Evolutionary conservation across 1,284 basidiomycete species (phyloP).

Genomic region (Blastosporella zonata): DNA sequence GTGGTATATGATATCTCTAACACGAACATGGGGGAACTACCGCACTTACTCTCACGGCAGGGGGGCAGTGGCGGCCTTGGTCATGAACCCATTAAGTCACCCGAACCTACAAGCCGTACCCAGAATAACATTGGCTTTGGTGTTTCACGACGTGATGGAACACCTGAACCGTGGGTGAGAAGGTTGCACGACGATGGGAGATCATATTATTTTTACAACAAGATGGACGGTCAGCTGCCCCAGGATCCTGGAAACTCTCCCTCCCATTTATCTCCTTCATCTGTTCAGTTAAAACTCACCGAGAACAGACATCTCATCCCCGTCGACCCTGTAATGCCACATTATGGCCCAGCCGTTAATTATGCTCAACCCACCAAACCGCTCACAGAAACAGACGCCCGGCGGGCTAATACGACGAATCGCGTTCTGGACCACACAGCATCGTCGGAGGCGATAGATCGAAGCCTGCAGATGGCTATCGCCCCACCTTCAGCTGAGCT

Average conservation of each 20-base stretch:
- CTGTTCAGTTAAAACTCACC: slow-evolving; percentile 30
- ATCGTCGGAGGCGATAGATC: slow-evolving; percentile 62
- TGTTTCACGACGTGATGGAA: slow-evolving; percentile 50
- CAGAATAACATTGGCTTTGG: slow-evolving; percentile 55
- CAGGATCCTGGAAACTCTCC: slow-evolving; percentile 27
- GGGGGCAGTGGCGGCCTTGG: slow-evolving; percentile 50
- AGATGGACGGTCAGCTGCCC: slow-evolving; percentile 62
- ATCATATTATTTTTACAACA: slow-evolving; percentile 79
- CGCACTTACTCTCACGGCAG: slow-evolving; percentile 51
- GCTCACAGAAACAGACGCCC: slow-evolving; percentile 11
- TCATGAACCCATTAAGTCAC: slow-evolving; percentile 34
- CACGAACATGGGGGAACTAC: slow-evolving; percentile 45
- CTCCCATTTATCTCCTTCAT: slow-evolving; percentile 25
- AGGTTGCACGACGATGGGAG: slow-evolving; percentile 82
- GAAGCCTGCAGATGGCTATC: slow-evolving; percentile 61
- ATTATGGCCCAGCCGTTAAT: slow-evolving; percentile 25
- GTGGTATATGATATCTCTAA: slow-evolving; percentile 59
- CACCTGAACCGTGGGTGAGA: slow-evolving; percentile 76
- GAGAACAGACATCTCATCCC: slow-evolving; percentile 57
- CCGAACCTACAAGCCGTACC: slow-evolving; percentile 25
- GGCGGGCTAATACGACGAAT: slow-evolving; percentile 20
- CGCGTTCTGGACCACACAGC: slow-evolving; percentile 44
- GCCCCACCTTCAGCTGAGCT: slow-evolving; percentile 55
- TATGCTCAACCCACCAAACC: slow-evolving; percentile 23
- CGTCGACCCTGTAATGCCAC: slow-evolving; percentile 71